Evolutionary conservation across 108 stramenopile species (phyloP).

Genomic region (Fragilariopsis cylindrus): DNA sequence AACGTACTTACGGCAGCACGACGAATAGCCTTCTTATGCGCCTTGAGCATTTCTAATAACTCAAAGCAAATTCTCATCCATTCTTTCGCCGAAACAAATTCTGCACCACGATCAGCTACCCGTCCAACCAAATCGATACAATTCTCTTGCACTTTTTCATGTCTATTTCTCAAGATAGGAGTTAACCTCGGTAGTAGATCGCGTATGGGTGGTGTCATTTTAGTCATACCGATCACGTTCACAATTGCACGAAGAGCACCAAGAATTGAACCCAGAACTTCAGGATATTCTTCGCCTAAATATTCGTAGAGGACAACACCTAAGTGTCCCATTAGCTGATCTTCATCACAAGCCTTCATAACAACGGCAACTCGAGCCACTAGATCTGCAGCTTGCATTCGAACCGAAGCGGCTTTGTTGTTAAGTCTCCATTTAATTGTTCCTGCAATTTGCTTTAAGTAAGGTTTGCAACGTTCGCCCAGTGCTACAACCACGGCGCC

Average conservation of each 20-base stretch:
- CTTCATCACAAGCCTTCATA: constrained; percentile 97
- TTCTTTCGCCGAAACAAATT: constrained; percentile 96
- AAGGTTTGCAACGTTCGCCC: constrained; percentile 96
- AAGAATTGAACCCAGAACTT: constrained; percentile 96
- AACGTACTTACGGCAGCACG: constrained; percentile 98
- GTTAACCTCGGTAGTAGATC: constrained; percentile 97
- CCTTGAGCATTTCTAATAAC: constrained; percentile 97
- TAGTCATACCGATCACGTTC: constrained; percentile 98
- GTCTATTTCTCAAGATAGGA: constrained; percentile 97
- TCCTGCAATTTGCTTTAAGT: constrained; percentile 97
- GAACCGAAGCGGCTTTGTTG: constrained; percentile 95
- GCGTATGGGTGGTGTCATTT: constrained; percentile 97
- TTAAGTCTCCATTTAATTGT: constrained; percentile 99
- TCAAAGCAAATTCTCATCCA: constrained; percentile 99
- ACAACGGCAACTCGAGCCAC: constrained; percentile 97
- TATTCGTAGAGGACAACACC: constrained; percentile 99
- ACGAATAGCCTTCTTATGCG: constrained; percentile 97
- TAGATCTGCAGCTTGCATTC: constrained; percentile 99
- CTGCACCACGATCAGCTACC: constrained; percentile 97
- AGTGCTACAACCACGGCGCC: constrained; percentile 96
- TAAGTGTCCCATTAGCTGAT: constrained; percentile 98
- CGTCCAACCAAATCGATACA: constrained; percentile 97
- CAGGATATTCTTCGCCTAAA: constrained; percentile 98
- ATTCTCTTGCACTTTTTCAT: constrained; percentile 99
- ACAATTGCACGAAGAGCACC: constrained; percentile 95